Conservation (phyloP, 257 asterid species). For the Solanum virginianum region DNA sequence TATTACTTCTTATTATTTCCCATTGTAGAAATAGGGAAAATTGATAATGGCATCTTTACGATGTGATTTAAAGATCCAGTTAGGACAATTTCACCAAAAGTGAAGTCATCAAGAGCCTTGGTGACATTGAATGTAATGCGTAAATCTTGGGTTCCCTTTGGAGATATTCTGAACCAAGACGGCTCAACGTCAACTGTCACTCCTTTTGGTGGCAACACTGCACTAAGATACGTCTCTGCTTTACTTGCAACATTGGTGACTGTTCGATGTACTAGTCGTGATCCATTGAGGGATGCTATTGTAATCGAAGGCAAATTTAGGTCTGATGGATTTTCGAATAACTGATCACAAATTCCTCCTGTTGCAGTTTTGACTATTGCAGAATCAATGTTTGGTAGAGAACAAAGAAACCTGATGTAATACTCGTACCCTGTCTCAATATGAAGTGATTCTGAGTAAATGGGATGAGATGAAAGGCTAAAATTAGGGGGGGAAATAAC, state of each 20-base stretch:
- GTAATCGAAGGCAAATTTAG: conserved; percentile 83
- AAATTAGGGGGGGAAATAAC: background rate
- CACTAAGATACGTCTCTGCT: conserved; percentile 53
- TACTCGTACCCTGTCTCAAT: conserved; percentile 49
- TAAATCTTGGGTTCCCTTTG: conserved; percentile 43
- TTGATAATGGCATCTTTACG: conserved; percentile 54
- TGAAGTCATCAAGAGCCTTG: conserved; percentile 42
- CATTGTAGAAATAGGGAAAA: conserved; percentile 36
- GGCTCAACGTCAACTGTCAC: conserved; percentile 47
- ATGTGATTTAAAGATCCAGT: conserved; percentile 66
- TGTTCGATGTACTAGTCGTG: conserved; percentile 30
- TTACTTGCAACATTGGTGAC: conserved; percentile 48
- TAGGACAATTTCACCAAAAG: conserved; percentile 69
- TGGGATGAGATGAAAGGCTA: background rate
- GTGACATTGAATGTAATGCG: conserved; percentile 39
- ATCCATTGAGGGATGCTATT: conserved; percentile 54
- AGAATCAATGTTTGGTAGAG: conserved; percentile 60
- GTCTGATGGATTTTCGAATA: conserved; percentile 49
- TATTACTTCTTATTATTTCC: background rate
- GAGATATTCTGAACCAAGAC: conserved; percentile 47
- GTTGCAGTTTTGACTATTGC: conserved; percentile 41
- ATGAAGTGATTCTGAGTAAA: background rate
- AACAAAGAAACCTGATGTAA: conserved; percentile 64
- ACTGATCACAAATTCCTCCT: conserved; percentile 49
- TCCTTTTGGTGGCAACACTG: conserved; percentile 49